A percentile compares a stretch with the other conserved stretches of the same genome.
phyloP scores from a whole-genome alignment of 1,284 basidiomycete genomes.

The Heterobasidion occidentale region DNA sequence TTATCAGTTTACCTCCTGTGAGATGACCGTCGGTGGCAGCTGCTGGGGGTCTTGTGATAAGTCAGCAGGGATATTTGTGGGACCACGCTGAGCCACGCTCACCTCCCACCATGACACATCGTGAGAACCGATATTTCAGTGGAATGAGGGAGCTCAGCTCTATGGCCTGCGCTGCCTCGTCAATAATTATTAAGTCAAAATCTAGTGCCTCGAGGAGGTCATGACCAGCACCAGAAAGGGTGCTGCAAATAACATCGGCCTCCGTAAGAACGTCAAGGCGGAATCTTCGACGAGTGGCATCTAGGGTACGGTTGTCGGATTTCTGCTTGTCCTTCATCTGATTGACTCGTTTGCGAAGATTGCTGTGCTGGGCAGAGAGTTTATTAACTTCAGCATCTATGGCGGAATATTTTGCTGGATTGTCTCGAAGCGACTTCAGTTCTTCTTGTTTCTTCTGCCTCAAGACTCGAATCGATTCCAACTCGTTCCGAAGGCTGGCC shows the following conservation, averaged over 20 bases:
- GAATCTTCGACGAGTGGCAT: slow-evolving; percentile 69
- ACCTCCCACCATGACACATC: slow-evolving; percentile 95
- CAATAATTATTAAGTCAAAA: slow-evolving; percentile 96
- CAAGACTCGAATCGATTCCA: slow-evolving; percentile 58
- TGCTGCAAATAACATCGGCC: slow-evolving; percentile 93
- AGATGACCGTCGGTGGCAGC: slow-evolving; percentile 94
- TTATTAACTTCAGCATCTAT: slow-evolving; percentile 64
- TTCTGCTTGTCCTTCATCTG: slow-evolving; percentile 77
- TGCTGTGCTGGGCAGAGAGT: slow-evolving; percentile 58
- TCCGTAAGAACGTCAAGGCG: slow-evolving; percentile 75
- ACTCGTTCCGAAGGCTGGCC: slow-evolving; percentile 51
- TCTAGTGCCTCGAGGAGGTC: slow-evolving; percentile 80
- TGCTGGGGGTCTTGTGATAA: slow-evolving; percentile 80
- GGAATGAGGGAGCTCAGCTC: slow-evolving; percentile 97
- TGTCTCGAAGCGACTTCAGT: slow-evolving; percentile 41
- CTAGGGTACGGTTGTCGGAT: slow-evolving; percentile 65
- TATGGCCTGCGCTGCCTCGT: slow-evolving; percentile 97
- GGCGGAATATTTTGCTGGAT: slow-evolving; percentile 35
- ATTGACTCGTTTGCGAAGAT: slow-evolving; percentile 66
- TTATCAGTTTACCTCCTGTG: slow-evolving; percentile 49
- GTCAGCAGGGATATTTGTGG: not conserved
- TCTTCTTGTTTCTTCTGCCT: slow-evolving; percentile 63
- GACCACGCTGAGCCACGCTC: not conserved
- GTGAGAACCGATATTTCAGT: slow-evolving; percentile 79
- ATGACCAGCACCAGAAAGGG: slow-evolving; percentile 89